phyloP scores from a whole-genome alignment of 2,329 filamentous ascomycete species.

The Xylariales sp. region DNA sequence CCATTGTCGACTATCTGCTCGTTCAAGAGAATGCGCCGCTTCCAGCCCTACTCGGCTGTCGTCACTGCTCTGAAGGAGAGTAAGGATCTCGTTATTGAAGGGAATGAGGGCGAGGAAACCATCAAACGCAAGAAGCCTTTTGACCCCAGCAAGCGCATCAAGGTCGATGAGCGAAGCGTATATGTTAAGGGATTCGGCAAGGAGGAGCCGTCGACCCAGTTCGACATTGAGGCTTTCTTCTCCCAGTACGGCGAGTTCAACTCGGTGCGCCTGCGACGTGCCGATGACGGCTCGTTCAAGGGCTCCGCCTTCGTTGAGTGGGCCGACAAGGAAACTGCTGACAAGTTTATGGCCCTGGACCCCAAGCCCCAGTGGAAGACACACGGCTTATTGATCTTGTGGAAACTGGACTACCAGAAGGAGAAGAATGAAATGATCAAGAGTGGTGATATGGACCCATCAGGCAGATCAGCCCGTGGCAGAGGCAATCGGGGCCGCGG shows the following conservation, averaged over 20 bases:
- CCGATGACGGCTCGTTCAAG: slow-evolving; percentile 74
- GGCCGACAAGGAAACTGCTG: slow-evolving; percentile 68
- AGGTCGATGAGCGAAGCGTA: slow-evolving; percentile 68
- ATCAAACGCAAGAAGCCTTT: slow-evolving; percentile 74
- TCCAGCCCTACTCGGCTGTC: slow-evolving; percentile 81
- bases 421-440: slow-evolving; percentile 70
- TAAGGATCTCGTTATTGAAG: slow-evolving; percentile 66
- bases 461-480: slow-evolving; percentile 25
- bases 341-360: slow-evolving; percentile 76
- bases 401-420: slow-evolving; percentile 83
- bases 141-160: slow-evolving; percentile 55
- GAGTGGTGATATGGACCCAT: slow-evolving; percentile 64
- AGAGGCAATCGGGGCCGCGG: slow-evolving; percentile 29
- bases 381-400: slow-evolving; percentile 74
- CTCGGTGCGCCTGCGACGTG: slow-evolving; percentile 81
- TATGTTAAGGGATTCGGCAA: slow-evolving; percentile 94
- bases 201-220: slow-evolving; percentile 79
- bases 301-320: slow-evolving; percentile 97
- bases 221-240: slow-evolving; percentile 93
- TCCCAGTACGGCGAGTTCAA: slow-evolving; percentile 73
- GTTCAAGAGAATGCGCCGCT: slow-evolving; percentile 95
- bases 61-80: slow-evolving; percentile 80
- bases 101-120: slow-evolving; percentile 67
- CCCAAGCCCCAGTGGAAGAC: slow-evolving; percentile 82
- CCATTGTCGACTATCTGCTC: slow-evolving; percentile 71